phyloP scores from a whole-genome alignment of 1,139 yeast genomes.

The Geotrichum bryndzae region DNA sequence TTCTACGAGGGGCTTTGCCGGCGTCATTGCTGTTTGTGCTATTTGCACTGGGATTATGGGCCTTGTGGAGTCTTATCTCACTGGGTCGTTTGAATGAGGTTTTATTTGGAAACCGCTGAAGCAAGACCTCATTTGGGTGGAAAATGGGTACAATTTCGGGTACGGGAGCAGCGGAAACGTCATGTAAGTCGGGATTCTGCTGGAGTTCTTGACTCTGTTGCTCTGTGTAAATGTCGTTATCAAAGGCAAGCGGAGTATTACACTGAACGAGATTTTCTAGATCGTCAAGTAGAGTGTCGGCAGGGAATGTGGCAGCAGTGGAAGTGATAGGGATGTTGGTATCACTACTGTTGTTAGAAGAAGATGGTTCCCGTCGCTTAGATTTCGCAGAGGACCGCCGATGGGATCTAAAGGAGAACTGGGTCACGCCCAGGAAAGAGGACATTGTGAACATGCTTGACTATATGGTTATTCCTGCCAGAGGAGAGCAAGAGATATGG shows the following conservation, averaged over 20 bases:
- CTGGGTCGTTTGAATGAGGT: constrained; percentile 17
- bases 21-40: neutral
- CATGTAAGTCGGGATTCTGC: neutral
- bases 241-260: neutral
- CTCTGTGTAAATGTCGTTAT: neutral
- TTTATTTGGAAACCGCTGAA: constrained; percentile 28
- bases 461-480: too few species aligned
- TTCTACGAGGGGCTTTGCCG: neutral
- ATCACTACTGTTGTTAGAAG: neutral
- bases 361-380: neutral
- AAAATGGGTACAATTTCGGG: constrained; percentile 24
- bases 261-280: neutral
- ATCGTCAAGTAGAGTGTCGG: neutral
- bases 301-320: neutral
- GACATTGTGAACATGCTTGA: neutral
- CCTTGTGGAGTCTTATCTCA: constrained; percentile 2
- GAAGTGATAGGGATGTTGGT: neutral
- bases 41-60: neutral
- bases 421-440: neutral
- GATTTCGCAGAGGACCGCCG: neutral
- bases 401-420: neutral
- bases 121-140: constrained; percentile 31
- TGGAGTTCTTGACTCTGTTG: neutral
- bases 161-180: neutral
- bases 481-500: too few species aligned